Percentiles rank a stretch among this genome's conserved stretches.
These are phyloP conservation scores for Penicillium chermesinum DNA, from an alignment of 495 filamentous ascomycete species.

Conservation along the genomic window DNA sequence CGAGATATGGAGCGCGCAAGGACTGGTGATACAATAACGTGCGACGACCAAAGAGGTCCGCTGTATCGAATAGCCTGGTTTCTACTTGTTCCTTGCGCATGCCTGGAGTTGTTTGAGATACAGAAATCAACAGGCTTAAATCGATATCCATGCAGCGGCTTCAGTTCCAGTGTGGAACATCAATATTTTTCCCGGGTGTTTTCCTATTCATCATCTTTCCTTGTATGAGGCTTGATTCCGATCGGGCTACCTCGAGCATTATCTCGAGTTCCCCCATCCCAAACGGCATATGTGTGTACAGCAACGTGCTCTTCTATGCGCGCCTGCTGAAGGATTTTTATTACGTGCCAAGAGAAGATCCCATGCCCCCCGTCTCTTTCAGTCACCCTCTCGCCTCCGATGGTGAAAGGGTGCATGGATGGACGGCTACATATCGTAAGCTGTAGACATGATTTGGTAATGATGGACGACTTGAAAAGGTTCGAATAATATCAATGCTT, in stretches of 20 bases:
- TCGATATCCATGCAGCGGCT: slow-evolving; percentile 26
- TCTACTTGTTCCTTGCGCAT: slow-evolving; percentile 29
- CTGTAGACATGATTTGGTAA: slow-evolving; percentile 15
- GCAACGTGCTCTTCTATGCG: slow-evolving; percentile 72
- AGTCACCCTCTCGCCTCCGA: slow-evolving; percentile 66
- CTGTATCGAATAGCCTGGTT: slow-evolving; percentile 31
- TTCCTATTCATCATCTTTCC: slow-evolving; percentile 2
- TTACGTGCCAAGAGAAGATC: slow-evolving; percentile 81
- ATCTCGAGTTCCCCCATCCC: slow-evolving; percentile 13
- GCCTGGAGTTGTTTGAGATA: slow-evolving; percentile 27
- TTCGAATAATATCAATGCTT: too few species aligned
- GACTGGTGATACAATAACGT: slow-evolving; percentile 35
- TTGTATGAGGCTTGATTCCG: not conserved
- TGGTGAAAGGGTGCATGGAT: slow-evolving; percentile 82
- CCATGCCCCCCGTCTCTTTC: slow-evolving; percentile 71
- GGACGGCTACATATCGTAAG: slow-evolving; percentile 60
- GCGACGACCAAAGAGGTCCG: slow-evolving; percentile 33
- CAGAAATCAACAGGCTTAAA: slow-evolving; percentile 33
- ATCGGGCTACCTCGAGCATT: slow-evolving; percentile 7
- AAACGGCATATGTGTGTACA: slow-evolving; percentile 99
- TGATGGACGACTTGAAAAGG: not conserved
- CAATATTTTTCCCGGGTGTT: slow-evolving; percentile 8
- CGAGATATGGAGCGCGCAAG: slow-evolving; percentile 34
- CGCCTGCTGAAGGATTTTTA: slow-evolving; percentile 91
- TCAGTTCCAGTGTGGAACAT: slow-evolving; percentile 13